phyloP scores from a whole-genome alignment of 2,329 filamentous ascomycete genomes.

The Tolypocladium ovalisporum region DNA sequence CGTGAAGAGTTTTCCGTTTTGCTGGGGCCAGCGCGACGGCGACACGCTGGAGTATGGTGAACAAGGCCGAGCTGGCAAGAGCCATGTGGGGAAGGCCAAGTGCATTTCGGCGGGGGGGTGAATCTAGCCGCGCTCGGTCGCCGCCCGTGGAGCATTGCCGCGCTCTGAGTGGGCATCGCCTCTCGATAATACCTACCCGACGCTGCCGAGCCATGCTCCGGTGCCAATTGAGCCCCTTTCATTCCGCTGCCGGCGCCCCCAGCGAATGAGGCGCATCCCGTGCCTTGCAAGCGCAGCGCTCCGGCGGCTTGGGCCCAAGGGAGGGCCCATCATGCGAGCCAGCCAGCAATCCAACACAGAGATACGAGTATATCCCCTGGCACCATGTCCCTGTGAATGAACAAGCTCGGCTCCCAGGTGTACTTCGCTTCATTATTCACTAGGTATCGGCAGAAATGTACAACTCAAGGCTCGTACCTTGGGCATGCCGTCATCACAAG shows the following conservation, averaged over 20 bases:
- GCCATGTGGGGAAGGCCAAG: neutral
- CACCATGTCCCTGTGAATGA: neutral
- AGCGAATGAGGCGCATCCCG: neutral
- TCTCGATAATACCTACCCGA: neutral
- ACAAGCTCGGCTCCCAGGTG: neutral
- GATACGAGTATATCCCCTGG: neutral
- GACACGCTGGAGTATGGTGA: neutral
- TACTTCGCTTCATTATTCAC: neutral
- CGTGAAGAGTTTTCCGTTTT: neutral
- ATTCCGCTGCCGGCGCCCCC: neutral
- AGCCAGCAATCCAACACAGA: neutral
- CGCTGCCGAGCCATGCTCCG: too few relatives aligned
- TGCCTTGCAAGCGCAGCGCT: neutral
- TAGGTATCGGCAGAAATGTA: neutral
- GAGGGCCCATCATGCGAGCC: neutral
- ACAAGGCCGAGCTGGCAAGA: neutral
- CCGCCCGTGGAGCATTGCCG: slow-evolving; percentile 13
- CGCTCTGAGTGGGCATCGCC: slow-evolving; percentile 14
- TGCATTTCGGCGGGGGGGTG: slow-evolving; percentile 2
- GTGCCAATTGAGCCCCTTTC: too few relatives aligned
- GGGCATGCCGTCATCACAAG: neutral
- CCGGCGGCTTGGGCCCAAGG: neutral
- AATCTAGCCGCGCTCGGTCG: slow-evolving; percentile 3
- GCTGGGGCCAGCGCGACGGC: neutral
- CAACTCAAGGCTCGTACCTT: neutral